Conservation (phyloP, 441 rosid species). For the Aleurites moluccanus region DNA sequence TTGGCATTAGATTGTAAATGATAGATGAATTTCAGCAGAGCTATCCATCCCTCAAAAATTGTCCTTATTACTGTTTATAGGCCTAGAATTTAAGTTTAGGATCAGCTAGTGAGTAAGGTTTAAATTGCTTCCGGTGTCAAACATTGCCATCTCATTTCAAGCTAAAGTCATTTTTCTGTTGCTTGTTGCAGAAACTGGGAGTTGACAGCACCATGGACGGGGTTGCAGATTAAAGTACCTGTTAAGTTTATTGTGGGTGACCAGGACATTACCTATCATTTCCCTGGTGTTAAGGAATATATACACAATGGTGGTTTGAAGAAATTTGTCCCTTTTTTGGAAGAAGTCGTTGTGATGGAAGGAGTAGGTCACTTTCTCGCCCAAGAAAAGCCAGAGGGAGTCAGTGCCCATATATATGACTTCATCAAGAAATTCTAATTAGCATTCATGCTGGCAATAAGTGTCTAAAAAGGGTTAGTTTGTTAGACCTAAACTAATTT, state of each 20-base stretch:
- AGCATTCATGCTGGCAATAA: too few relatives aligned
- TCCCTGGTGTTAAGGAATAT: slow-evolving; percentile 66
- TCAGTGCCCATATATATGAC: slow-evolving; percentile 57
- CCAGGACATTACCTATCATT: slow-evolving; percentile 49
- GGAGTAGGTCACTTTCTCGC: slow-evolving; percentile 73
- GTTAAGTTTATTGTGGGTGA: slow-evolving; percentile 82
- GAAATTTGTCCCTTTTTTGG: slow-evolving; percentile 60
- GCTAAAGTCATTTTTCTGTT: neutral
- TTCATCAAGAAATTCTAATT: slow-evolving; percentile 66
- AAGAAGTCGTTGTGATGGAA: slow-evolving; percentile 80
- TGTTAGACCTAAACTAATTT: neutral
- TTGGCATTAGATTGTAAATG: too few relatives aligned
- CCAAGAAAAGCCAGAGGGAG: slow-evolving; percentile 69
- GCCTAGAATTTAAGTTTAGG: neutral
- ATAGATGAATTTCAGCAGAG: neutral
- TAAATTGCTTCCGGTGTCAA: neutral
- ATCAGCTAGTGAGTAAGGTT: too few relatives aligned
- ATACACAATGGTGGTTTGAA: slow-evolving; percentile 62
- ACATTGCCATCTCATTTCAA: neutral
- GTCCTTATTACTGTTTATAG: neutral
- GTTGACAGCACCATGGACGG: slow-evolving; percentile 70
- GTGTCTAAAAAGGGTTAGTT: neutral
- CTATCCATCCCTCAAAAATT: neutral
- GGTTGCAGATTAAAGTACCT: slow-evolving; percentile 66
- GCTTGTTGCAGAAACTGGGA: slow-evolving; percentile 70